These are phyloP conservation scores for Magnusiomyces sp. DNA, from an alignment of 1,139 yeast species.

Conservation along the genomic window DNA sequence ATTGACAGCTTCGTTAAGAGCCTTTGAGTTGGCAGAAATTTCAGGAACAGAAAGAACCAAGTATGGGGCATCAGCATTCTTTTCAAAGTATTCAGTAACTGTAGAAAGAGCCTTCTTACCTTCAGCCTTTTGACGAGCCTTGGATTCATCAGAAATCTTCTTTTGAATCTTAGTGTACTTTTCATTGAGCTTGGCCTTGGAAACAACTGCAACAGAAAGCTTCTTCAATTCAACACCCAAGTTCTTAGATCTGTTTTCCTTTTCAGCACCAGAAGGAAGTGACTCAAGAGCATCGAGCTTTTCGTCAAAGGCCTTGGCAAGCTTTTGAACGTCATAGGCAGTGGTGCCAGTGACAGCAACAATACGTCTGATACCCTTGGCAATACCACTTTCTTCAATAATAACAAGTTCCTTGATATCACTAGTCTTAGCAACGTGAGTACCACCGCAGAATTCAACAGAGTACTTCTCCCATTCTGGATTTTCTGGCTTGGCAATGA, in stretches of 20 bases:
- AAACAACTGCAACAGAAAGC: conserved; percentile 70
- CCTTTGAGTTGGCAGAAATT: conserved; percentile 83
- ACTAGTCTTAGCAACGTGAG: conserved; percentile 86
- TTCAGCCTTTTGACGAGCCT: conserved; percentile 82
- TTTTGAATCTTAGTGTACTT: conserved; percentile 76
- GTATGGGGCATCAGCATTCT: conserved; percentile 40
- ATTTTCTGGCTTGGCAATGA: conserved; percentile 60
- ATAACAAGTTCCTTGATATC: conserved; percentile 88
- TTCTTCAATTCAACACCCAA: conserved; percentile 78
- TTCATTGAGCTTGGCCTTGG: conserved; percentile 66
- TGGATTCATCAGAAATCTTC: conserved; percentile 76
- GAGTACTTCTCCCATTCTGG: conserved; percentile 70
- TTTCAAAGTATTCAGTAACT: conserved; percentile 61
- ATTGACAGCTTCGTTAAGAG: conserved; percentile 85
- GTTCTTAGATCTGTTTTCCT: conserved; percentile 73
- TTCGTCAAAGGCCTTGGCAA: conserved; percentile 62
- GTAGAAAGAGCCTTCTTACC: conserved; percentile 70
- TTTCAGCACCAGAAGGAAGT: conserved; percentile 55
- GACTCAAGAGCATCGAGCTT: conserved; percentile 51
- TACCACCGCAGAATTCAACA: conserved; percentile 98
- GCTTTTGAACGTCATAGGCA: conserved; percentile 81
- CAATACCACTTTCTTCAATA: conserved; percentile 93
- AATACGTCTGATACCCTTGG: conserved; percentile 96
- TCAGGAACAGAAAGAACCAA: conserved; percentile 54
- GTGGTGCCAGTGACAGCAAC: conserved; percentile 92